These are phyloP conservation scores for Penicillium roqueforti DNA, from an alignment of 495 filamentous ascomycete species.

Conservation along the genomic window DNA sequence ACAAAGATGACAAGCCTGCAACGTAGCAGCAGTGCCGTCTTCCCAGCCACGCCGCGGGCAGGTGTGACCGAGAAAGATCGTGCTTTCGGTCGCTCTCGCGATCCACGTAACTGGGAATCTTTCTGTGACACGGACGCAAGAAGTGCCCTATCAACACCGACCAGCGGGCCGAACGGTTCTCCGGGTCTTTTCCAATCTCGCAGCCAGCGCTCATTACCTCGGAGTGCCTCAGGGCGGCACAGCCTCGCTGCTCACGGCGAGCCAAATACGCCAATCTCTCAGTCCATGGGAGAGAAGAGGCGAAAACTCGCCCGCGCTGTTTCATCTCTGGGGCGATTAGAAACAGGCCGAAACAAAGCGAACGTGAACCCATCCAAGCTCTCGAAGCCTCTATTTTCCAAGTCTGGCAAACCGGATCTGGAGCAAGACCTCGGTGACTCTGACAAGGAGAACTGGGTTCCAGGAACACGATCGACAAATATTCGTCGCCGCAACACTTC, in stretches of 20 bases:
- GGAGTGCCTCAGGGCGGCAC: conserved; percentile 44
- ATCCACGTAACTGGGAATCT: conserved; percentile 81
- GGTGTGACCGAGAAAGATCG: conserved; percentile 34
- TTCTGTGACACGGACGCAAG: conserved; percentile 69
- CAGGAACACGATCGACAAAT: conserved; percentile 44
- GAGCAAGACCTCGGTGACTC: conserved; percentile 62
- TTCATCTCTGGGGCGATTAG: conserved; percentile 65
- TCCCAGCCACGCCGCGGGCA: conserved; percentile 35
- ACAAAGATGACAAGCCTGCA: conserved; percentile 54
- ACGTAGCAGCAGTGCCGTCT: conserved; percentile 56
- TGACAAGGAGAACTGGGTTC: conserved; percentile 92
- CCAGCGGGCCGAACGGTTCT: conserved; percentile 66
- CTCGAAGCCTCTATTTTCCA: conserved; percentile 26
- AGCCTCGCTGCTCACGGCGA: conserved; percentile 49
- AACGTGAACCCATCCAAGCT: conserved; percentile 18
- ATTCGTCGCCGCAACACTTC: conserved; percentile 36
- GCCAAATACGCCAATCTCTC: conserved; percentile 41
- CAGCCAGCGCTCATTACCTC: conserved; percentile 45
- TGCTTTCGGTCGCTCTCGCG: conserved; percentile 66
- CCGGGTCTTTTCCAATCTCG: conserved; percentile 68
- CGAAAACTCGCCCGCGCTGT: conserved; percentile 59
- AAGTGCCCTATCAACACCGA: conserved; percentile 66
- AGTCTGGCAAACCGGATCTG: conserved; percentile 28
- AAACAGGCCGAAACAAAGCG: conserved; percentile 39
- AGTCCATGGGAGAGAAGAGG: conserved; percentile 51